phyloP scores from a whole-genome alignment of 306 rosid species.

The Mimosa pudica region DNA sequence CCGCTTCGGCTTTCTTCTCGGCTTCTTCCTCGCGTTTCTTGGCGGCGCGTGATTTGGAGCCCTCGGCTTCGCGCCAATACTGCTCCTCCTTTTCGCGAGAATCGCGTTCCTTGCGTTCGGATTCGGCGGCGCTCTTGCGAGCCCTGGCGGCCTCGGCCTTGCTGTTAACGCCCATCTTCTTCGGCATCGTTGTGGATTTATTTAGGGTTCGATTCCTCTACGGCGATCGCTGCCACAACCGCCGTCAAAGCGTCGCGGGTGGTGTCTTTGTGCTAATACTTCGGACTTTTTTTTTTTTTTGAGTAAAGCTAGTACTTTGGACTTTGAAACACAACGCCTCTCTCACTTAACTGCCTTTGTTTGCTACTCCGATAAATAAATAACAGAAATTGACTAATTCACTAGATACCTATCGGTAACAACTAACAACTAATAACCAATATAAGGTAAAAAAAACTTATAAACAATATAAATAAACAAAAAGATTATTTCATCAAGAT shows the following conservation, averaged over 20 bases:
- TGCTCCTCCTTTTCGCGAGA: conserved; percentile 67
- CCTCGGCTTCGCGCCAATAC: conserved; percentile 91
- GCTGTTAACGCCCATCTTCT: conserved; percentile 89
- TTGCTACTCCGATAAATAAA: too few relatives aligned
- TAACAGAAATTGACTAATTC: too few relatives aligned
- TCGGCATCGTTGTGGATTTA: conserved; percentile 60
- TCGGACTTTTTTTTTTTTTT: too few relatives aligned
- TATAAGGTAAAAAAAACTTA: too few relatives aligned
- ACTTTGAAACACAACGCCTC: too few relatives aligned
- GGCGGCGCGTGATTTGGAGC: conserved; percentile 81
- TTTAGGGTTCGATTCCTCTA: background rate
- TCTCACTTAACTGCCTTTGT: too few relatives aligned
- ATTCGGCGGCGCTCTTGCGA: conserved; percentile 68
- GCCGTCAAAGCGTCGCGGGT: background rate
- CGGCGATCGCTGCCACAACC: background rate
- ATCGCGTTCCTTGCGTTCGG: conserved; percentile 79
- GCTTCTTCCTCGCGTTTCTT: conserved; percentile 96
- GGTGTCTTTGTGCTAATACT: too few relatives aligned
- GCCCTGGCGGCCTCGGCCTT: conserved; percentile 93
- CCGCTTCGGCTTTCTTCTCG: conserved; percentile 80
- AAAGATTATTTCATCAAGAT: too few relatives aligned
- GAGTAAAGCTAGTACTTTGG: too few relatives aligned
- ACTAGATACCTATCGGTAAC: too few relatives aligned
- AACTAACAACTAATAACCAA: too few relatives aligned
- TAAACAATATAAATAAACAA: too few relatives aligned